Conservation (phyloP, 2,329 filamentous ascomycete species). For the Endoconidiophora polonica region DNA sequence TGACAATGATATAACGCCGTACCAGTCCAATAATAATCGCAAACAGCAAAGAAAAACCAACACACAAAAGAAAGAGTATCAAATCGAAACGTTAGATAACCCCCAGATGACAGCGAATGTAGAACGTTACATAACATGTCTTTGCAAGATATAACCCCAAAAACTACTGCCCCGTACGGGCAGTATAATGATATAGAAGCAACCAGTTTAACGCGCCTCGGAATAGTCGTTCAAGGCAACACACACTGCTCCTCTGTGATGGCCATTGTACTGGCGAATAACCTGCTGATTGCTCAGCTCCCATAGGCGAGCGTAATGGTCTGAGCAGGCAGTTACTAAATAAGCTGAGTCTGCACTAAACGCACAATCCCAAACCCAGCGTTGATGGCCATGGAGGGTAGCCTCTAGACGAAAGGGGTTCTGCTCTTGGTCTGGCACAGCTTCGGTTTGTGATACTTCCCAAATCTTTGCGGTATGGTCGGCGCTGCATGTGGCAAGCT, state of each 20-base stretch:
- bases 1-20: too few relatives aligned
- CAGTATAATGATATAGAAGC: neutral
- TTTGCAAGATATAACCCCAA: too few relatives aligned
- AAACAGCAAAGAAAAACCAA: neutral
- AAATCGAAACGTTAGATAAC: neutral
- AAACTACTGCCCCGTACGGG: too few relatives aligned
- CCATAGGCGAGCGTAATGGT: constrained; percentile 87
- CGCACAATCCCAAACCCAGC: constrained; percentile 96
- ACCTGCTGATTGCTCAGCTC: constrained; percentile 74
- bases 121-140: too few relatives aligned
- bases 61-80: neutral
- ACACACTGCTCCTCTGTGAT: constrained; percentile 81
- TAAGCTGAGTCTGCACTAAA: constrained; percentile 90
- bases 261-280: constrained; percentile 88
- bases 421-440: constrained; percentile 22
- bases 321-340: constrained; percentile 79
- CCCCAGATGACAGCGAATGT: too few relatives aligned
- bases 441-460: constrained; percentile 63
- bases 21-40: neutral
- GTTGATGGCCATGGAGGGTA: constrained; percentile 75
- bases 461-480: constrained; percentile 94
- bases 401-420: constrained; percentile 66
- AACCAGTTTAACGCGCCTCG: constrained; percentile 24
- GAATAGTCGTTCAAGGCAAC: constrained; percentile 83
- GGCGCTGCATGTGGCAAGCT: constrained; percentile 82